Conservation (phyloP, 2,329 filamentous ascomycete genomes). For the Ophiostoma himal-ulmi region DNA sequence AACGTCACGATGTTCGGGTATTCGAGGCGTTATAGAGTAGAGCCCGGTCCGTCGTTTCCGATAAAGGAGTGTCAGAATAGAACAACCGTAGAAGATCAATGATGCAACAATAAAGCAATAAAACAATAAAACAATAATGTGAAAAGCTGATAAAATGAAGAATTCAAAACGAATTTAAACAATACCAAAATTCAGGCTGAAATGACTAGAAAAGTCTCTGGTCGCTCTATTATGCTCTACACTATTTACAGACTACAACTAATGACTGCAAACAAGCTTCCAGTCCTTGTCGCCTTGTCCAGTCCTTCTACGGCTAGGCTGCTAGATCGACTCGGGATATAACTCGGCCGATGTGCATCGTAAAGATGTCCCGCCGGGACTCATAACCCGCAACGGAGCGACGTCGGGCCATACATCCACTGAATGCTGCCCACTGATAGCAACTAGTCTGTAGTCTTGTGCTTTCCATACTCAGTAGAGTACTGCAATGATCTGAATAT, state of each 20-base stretch:
- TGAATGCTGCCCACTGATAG: background rate
- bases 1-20: slow-evolving; percentile 1
- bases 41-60: background rate
- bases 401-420: slow-evolving; percentile 1
- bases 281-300: background rate
- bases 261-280: background rate
- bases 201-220: background rate
- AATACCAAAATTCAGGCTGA: background rate
- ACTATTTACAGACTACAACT: background rate
- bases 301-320: background rate
- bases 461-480: background rate
- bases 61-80: background rate
- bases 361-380: slow-evolving; percentile 9
- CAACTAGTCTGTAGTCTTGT: background rate
- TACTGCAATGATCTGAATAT: background rate
- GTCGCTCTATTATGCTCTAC: too few relatives aligned
- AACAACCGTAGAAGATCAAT: background rate
- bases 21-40: background rate
- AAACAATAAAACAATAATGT: background rate
- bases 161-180: background rate
- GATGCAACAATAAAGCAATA: background rate
- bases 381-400: background rate
- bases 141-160: too few relatives aligned
- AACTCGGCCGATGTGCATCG: slow-evolving; percentile 10
- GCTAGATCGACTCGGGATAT: background rate